phyloP scores from a whole-genome alignment of 331 rosid genomes.

The Quercus lobata region DNA sequence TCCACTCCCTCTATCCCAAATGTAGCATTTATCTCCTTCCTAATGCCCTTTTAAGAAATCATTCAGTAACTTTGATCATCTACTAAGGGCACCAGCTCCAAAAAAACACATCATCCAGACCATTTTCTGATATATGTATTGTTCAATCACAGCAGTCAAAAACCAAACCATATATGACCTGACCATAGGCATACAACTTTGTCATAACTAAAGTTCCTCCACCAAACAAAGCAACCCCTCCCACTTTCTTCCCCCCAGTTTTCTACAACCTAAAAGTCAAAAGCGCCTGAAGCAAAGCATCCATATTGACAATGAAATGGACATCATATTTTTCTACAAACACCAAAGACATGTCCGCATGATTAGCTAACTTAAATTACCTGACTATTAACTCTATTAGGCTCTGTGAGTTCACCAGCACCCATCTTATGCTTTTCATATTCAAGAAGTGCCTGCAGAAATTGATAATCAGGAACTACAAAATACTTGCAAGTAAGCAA shows the following conservation, averaged over 20 bases:
- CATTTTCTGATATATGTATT: neutral
- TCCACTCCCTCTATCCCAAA: no score
- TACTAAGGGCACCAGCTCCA: neutral
- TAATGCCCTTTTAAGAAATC: neutral
- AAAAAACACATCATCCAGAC: neutral
- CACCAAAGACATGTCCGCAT: neutral
- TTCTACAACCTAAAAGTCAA: neutral
- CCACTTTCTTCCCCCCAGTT: neutral
- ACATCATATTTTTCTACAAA: neutral
- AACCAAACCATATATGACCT: neutral
- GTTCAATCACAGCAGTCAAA: neutral
- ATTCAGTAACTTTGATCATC: neutral
- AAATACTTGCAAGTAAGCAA: neutral
- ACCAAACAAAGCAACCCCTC: neutral
- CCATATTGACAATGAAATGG: neutral
- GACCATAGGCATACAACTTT: neutral
- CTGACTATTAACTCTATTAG: conserved; percentile 66
- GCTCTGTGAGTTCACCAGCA: conserved; percentile 81
- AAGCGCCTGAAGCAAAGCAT: neutral
- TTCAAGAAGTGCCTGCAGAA: conserved; percentile 90
- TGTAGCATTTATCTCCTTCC: neutral
- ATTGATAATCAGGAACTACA: neutral
- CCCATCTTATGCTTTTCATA: conserved; percentile 81
- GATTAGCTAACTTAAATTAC: conserved; percentile 21
- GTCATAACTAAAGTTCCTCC: neutral